Base-by-base conservation (phyloP, 192 early-diverging fungal genomes). In the Haplosporangium gracile region DNA sequence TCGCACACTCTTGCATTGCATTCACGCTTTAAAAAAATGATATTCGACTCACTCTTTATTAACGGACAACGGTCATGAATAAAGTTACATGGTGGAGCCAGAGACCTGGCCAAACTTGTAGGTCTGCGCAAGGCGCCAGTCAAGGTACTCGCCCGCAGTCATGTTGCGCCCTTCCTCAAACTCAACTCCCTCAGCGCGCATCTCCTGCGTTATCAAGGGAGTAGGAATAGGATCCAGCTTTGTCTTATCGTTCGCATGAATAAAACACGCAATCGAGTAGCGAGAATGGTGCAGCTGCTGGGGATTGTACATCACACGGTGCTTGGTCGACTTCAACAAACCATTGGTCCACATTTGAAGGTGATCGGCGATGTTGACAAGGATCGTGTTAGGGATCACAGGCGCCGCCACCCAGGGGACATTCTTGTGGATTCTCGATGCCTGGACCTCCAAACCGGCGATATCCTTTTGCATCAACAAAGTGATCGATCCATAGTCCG, bases 401-500 rank as follows among this genome's bases (percentile, higher is more conserved):
- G 94, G 94, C 5, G 91, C 94, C 2, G 92, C 76, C 10, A 95
- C 88, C 93, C 93, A 95, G 15, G 85, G 73, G 7, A 73, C 85
- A 45, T 80, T 47, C 43, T 83, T 82, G 49, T 87, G 74, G 18
- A 74, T 72, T 18, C 88, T 76, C 32, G 76, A 83, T 13, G 88
- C 80, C 77, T 91, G 89, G 8, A 93, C 88, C 76, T 93, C 92
- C 38, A 93, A 81, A 26, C 92, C 92, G 39, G 90, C 89, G 53
- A 92, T 86, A 68, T 93, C 91, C 78, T 93, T 89, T 83, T 95
- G 95, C 79, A 95, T 94, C 42, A 95, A 76, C 6, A 95, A 72
- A 9, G 94, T 95, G 29, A 95, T 78, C 0, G 92, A 91, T 9
- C 95, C 95, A 81, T 95, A 95, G 79, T 95, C 95, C 1, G 94